phyloP scores from a whole-genome alignment of 164 flowering plant species.

The Vitis rupestris region DNA sequence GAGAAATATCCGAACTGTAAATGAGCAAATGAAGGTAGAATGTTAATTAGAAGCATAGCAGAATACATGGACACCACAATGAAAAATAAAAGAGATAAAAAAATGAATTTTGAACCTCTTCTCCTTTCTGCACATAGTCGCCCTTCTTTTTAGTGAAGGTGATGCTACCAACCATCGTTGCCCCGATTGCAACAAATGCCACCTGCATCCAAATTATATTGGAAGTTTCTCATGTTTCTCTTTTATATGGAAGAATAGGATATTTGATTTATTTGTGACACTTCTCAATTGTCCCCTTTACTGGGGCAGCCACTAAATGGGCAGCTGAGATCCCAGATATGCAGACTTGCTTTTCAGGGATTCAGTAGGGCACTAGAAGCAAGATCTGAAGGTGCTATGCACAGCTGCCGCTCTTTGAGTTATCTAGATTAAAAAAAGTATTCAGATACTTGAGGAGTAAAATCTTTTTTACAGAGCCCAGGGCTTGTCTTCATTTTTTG shows the following conservation, averaged over 20 bases:
- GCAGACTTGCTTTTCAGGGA: no score
- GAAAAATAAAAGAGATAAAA: neutral
- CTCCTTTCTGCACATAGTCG: constrained; percentile 75
- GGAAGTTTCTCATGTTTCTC: neutral
- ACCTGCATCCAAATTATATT: constrained; percentile 49
- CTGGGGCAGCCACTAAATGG: no score
- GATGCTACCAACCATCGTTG: constrained; percentile 98
- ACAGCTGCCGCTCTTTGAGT: no score
- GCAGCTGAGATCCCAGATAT: no score
- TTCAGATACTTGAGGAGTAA: no score
- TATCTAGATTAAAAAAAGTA: no score
- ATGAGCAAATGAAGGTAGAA: neutral
- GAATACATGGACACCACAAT: neutral
- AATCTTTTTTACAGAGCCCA: no score
- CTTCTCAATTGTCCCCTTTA: no score
- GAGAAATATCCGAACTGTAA: constrained; percentile 95
- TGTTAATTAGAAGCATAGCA: neutral
- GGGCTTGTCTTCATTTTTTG: no score
- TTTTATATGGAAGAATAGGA: neutral
- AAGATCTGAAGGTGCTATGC: no score
- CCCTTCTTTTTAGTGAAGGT: constrained; percentile 69
- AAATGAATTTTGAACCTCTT: constrained; percentile 57
- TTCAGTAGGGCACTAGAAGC: no score
- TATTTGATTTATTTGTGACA: neutral
- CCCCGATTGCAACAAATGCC: constrained; percentile 95